phyloP scores from a whole-genome alignment of 371 early-diverging fungal genomes.

The Mucor lusitanicus region DNA sequence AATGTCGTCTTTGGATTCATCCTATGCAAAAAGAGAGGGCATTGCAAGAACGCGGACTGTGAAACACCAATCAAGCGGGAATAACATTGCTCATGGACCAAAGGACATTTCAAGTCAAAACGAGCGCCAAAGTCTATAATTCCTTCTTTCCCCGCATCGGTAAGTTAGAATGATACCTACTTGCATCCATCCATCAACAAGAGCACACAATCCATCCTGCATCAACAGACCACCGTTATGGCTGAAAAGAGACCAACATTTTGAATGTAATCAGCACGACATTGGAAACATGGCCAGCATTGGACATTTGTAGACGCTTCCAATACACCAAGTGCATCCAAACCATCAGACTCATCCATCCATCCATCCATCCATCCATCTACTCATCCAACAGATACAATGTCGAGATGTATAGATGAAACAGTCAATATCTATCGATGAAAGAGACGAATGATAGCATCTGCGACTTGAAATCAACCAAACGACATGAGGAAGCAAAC shows the following conservation, averaged over 20 bases:
- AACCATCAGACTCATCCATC: slow-evolving; percentile 10
- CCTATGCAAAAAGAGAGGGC: too few relatives aligned
- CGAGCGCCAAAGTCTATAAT: slow-evolving; percentile 18
- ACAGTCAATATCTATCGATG: not conserved
- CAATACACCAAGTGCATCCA: not conserved
- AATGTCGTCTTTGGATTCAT: too few relatives aligned
- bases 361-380: slow-evolving; percentile 23
- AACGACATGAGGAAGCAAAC: not conserved
- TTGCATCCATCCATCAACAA: slow-evolving; percentile 21
- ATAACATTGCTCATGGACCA: not conserved
- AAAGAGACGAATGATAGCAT: not conserved
- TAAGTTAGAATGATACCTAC: slow-evolving; percentile 23
- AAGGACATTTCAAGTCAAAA: slow-evolving; percentile 19
- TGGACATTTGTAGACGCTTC: not conserved
- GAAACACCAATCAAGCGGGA: slow-evolving; percentile 4
- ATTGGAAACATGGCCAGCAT: not conserved
- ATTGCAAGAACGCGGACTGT: not conserved
- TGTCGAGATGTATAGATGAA: not conserved
- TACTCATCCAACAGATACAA: not conserved
- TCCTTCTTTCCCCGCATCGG: slow-evolving; percentile 47
- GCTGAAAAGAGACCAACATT: not conserved
- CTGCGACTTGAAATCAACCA: not conserved
- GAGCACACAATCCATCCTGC: not conserved
- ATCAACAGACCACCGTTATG: not conserved
- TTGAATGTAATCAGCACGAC: not conserved